phyloP scores from a whole-genome alignment of 345 rosid genomes.

The Salix udensis region DNA sequence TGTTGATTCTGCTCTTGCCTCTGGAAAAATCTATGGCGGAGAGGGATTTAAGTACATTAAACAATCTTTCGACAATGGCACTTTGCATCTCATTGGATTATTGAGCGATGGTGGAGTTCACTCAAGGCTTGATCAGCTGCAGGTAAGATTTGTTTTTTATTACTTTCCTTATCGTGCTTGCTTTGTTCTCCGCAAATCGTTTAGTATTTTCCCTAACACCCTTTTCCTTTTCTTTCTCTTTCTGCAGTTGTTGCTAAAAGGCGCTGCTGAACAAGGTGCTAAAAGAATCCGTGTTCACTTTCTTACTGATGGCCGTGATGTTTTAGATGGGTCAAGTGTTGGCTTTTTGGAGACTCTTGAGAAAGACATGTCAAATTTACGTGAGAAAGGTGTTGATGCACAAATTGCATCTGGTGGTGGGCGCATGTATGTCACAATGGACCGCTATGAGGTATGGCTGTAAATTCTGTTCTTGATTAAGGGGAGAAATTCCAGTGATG shows the following conservation, averaged over 20 bases:
- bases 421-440: slow-evolving; percentile 96
- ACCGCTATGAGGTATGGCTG: slow-evolving; percentile 74
- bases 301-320: slow-evolving; percentile 98
- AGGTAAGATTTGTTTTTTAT: slow-evolving; percentile 32
- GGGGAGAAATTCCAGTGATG: neutral
- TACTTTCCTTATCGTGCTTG: neutral
- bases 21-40: slow-evolving; percentile 77
- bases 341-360: slow-evolving; percentile 83
- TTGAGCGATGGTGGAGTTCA: slow-evolving; percentile 98
- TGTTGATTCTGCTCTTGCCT: slow-evolving; percentile 82
- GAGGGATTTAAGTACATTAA: slow-evolving; percentile 81
- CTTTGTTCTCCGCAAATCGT: neutral
- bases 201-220: neutral
- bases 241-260: slow-evolving; percentile 76
- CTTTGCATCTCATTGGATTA: slow-evolving; percentile 84
- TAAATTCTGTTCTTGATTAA: neutral
- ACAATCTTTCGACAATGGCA: slow-evolving; percentile 49
- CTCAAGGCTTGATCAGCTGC: slow-evolving; percentile 89
- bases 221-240: neutral
- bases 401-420: slow-evolving; percentile 98
- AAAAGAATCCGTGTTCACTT: slow-evolving; percentile 85
- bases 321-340: slow-evolving; percentile 86
- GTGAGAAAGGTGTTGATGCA: slow-evolving; percentile 82
- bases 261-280: slow-evolving; percentile 78
- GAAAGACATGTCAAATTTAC: slow-evolving; percentile 52